Evolutionary conservation across 768 basidiomycete species (phyloP).

Genomic region (Heimioporus sp.): DNA sequence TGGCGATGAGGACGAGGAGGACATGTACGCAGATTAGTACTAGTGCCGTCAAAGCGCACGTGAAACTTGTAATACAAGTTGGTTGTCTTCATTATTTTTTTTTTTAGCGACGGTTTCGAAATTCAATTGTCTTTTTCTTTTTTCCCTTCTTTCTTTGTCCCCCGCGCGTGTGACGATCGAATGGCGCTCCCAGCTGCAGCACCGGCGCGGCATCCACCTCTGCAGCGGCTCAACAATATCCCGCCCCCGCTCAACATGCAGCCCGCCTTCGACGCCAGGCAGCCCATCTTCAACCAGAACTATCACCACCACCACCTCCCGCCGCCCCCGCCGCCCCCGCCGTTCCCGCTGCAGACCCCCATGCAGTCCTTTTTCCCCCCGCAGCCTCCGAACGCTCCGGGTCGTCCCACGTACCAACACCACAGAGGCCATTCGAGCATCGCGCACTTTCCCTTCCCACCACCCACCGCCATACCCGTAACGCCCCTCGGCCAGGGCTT

Average conservation of each 20-base stretch:
- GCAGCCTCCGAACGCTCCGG: constrained; percentile 48
- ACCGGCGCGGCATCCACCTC: constrained; percentile 42
- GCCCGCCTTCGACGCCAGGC: constrained; percentile 49
- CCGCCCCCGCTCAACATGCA: constrained; percentile 53
- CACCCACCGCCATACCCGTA: constrained; percentile 52
- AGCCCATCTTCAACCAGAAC: constrained; percentile 53
- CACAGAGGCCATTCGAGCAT: constrained; percentile 58
- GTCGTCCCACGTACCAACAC: constrained; percentile 49
- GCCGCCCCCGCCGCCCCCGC: constrained; percentile 47
- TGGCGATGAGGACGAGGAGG: constrained; percentile 40
- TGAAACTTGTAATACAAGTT: neutral
- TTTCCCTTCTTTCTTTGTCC: neutral
- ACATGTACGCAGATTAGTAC: constrained; percentile 44
- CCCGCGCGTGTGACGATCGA: constrained; percentile 5
- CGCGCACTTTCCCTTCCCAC: constrained; percentile 61
- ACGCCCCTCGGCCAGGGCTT: constrained; percentile 62
- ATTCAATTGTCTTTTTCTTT: neutral
- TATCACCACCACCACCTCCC: constrained; percentile 46
- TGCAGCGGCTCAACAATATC: constrained; percentile 54
- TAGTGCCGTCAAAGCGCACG: constrained; percentile 9
- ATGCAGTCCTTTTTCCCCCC: constrained; percentile 67
- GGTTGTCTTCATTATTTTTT: too few species aligned
- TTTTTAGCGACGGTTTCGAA: too few species aligned
- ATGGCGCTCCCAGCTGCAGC: constrained; percentile 20
- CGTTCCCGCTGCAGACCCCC: constrained; percentile 60